These are phyloP conservation scores for Arthroderma sp. DNA, from an alignment of 2,329 filamentous ascomycete genomes.

Conservation along the genomic window DNA sequence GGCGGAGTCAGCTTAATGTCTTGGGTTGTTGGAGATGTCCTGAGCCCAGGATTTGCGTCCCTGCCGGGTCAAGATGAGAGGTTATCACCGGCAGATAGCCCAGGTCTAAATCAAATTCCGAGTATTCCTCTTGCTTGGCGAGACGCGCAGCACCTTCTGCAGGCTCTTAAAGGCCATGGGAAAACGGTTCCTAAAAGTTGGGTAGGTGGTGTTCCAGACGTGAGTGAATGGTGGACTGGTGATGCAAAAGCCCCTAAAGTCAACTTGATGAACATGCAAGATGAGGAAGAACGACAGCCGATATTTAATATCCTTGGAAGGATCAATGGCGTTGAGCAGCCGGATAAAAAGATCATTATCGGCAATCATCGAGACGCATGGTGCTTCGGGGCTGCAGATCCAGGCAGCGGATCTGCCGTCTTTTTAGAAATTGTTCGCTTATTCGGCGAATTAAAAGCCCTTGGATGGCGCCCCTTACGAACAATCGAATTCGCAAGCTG, in stretches of 20 bases:
- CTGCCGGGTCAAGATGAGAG: conserved; percentile 41
- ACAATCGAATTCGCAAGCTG: conserved; percentile 95
- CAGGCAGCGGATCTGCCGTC: conserved; percentile 77
- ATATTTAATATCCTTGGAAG: conserved; percentile 88
- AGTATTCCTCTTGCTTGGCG: conserved; percentile 83
- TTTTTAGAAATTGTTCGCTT: conserved; percentile 80
- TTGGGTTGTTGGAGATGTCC: conserved; percentile 77
- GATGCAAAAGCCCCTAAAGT: conserved; percentile 62
- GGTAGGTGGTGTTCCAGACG: conserved; percentile 62
- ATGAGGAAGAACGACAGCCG: conserved; percentile 65
- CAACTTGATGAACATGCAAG: conserved; percentile 72
- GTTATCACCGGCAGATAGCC: conserved; percentile 54
- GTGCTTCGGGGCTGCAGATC: conserved; percentile 76
- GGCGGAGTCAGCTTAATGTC: conserved; percentile 68
- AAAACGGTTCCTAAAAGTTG: conserved; percentile 55
- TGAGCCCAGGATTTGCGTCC: conserved; percentile 71
- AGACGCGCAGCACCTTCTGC: conserved; percentile 68
- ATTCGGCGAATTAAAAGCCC: conserved; percentile 61
- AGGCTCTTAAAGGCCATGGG: conserved; percentile 63
- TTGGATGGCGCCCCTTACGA: conserved; percentile 82
- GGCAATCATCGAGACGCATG: conserved; percentile 90
- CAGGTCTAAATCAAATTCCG: conserved; percentile 67
- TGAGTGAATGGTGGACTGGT: conserved; percentile 76
- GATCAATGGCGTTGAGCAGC: conserved; percentile 72
- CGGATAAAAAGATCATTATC: conserved; percentile 70